Percentiles rank a stretch among this genome's conserved stretches.
phyloP scores from a whole-genome alignment of 2,329 filamentous ascomycete genomes.

The Monosporascus sp. region DNA sequence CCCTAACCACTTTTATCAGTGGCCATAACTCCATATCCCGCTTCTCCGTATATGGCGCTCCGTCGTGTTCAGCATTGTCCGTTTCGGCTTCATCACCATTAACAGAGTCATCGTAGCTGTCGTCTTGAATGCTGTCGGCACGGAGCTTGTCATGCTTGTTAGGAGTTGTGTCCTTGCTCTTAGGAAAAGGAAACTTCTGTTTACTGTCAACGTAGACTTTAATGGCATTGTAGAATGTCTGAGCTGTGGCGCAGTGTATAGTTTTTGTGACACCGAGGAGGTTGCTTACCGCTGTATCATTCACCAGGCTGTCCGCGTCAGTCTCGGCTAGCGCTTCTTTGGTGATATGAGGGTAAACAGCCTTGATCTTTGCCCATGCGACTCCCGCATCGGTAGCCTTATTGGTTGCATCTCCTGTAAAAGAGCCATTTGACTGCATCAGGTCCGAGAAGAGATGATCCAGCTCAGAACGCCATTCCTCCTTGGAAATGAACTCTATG shows the following conservation, averaged over 20 bases:
- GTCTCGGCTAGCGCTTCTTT: slow-evolving; percentile 6
- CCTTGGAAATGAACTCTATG: slow-evolving; percentile 49
- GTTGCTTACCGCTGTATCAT: slow-evolving; percentile 29
- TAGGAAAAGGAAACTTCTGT: slow-evolving; percentile 30
- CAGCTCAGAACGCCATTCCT: slow-evolving; percentile 51
- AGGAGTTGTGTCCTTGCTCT: neutral
- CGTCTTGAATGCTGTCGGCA: neutral
- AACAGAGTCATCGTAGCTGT: neutral
- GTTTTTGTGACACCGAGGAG: slow-evolving; percentile 41
- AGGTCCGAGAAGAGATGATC: slow-evolving; percentile 43
- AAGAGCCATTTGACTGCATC: slow-evolving; percentile 31
- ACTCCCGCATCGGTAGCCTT: slow-evolving; percentile 38
- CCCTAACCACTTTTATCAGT: slow-evolving; percentile 35
- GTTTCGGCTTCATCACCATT: neutral
- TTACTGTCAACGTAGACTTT: slow-evolving; percentile 51
- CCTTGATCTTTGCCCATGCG: slow-evolving; percentile 36
- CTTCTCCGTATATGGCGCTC: neutral
- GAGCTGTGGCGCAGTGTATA: slow-evolving; percentile 31
- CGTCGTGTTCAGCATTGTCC: neutral
- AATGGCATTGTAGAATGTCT: slow-evolving; percentile 39
- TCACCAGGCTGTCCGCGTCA: slow-evolving; percentile 35
- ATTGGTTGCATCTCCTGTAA: slow-evolving; percentile 31
- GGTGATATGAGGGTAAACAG: slow-evolving; percentile 26
- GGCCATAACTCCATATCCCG: slow-evolving; percentile 33
- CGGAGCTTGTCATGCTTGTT: neutral